phyloP scores from a whole-genome alignment of 208 protist species.

The Crithidia brevicula region DNA sequence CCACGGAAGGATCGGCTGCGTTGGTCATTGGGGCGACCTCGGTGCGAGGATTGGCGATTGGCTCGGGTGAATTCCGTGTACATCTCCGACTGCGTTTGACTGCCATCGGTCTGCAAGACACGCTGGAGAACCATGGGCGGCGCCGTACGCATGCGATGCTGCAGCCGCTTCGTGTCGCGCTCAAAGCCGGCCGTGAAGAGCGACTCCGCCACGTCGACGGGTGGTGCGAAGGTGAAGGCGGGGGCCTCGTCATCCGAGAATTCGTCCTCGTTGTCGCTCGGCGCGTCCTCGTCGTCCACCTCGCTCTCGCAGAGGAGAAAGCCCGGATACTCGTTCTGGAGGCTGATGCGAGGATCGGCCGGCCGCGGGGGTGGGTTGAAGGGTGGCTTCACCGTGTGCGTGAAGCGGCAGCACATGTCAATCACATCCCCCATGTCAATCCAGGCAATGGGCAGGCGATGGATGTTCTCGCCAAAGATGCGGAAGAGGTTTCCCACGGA shows the following conservation, averaged over 20 bases:
- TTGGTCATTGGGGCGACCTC: conserved; percentile 13
- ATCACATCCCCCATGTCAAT: conserved; percentile 93
- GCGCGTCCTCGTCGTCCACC: conserved; percentile 85
- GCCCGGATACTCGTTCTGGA: conserved; percentile 89
- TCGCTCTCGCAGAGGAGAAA: conserved; percentile 91
- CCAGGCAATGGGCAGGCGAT: conserved; percentile 90
- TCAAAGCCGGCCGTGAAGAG: conserved; percentile 88
- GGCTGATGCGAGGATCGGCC: conserved; percentile 85
- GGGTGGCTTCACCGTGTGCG: conserved; percentile 52
- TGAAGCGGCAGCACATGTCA: conserved; percentile 90
- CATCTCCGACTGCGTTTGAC: conserved; percentile 77
- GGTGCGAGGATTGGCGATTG: not conserved
- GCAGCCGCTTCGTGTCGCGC: conserved; percentile 85
- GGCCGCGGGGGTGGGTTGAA: conserved; percentile 88
- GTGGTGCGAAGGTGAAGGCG: conserved; percentile 88
- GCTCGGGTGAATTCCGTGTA: conserved; percentile 49
- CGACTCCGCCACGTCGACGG: conserved; percentile 82
- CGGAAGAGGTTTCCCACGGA: conserved; percentile 80
- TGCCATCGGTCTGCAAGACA: conserved; percentile 76
- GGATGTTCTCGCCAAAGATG: conserved; percentile 76
- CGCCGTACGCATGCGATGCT: conserved; percentile 88
- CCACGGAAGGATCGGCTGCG: conserved; percentile 9
- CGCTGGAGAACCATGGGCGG: conserved; percentile 82
- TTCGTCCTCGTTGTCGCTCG: conserved; percentile 83
- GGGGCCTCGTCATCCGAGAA: conserved; percentile 92